Base-by-base conservation (phyloP, 2,329 filamentous ascomycete species). In the Xylaria sp. region DNA sequence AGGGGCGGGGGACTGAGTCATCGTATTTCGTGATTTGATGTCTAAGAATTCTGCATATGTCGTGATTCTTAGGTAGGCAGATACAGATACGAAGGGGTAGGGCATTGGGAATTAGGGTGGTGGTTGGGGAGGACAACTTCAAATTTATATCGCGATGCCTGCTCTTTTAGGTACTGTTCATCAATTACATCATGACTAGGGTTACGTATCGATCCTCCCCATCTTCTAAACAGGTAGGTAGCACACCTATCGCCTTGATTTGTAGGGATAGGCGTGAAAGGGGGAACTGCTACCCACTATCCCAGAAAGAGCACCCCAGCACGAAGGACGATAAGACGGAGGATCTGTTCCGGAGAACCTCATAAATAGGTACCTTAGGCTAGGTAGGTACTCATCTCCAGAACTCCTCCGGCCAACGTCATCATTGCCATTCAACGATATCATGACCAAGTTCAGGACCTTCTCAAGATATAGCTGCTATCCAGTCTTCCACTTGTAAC, bases 41-140 rank as follows among this genome's bases (percentile, higher is more conserved):
- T 56, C 26, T 57, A 60, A 60, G 17, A 54, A 48, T 57, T 57
- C 21, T 51, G 41, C 26, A 24, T 59, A 61, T 51, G 54, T 43
- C 44, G 19, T 57, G 18, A 11, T 49, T 38, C 43, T 16, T 61
- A 57, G 56, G 57, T 38, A 20, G 26, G 38, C n/a, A n/a, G n/a
- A n/a, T n/a, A n/a, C n/a, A 39, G 9, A 39, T 34, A 13, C 34
- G 40, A 34, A 42, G 37, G 44, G 16, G 13, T 40, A 21, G 41
- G 21, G 19, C 45, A 22, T 13, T 39, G 24, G 16, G 22, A 9
- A 39, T 39, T 2, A 39, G 17, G 24, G 43, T 20, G 17, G 17
- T 51, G 21, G 29, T 48, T 52, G 47, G 49, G 50, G 34, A 56
- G 20, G 29, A 51, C n/a, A 39, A 19, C 37, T 45, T 13, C 21